A percentile compares a stretch with the other conserved stretches of the same genome.
These are phyloP conservation scores for Penicillium argentinense DNA, from an alignment of 495 filamentous ascomycete genomes.

Conservation along the genomic window DNA sequence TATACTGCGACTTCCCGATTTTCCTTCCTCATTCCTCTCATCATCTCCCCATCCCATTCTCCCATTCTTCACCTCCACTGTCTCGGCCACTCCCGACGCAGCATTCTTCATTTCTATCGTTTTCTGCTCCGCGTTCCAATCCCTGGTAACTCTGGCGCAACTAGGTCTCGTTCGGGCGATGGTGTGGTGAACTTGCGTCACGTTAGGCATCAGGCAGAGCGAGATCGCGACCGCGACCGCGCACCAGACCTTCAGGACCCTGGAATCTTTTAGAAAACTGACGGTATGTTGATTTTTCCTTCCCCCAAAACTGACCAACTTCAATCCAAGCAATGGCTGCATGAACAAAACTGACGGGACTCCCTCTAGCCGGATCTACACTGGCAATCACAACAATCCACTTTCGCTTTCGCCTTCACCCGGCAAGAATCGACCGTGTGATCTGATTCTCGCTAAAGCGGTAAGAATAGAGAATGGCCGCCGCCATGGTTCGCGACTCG, in stretches of 20 bases:
- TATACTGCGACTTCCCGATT: slow-evolving; percentile 5
- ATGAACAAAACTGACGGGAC: slow-evolving; percentile 2
- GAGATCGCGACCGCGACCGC: slow-evolving; percentile 13
- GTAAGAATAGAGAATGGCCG: slow-evolving; percentile 14
- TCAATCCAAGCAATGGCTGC: slow-evolving; percentile 8
- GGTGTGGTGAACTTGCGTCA: slow-evolving; percentile 19
- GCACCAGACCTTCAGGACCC: too few relatives aligned
- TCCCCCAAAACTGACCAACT: too few relatives aligned
- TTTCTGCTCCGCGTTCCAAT: slow-evolving; percentile 3
- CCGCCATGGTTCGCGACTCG: slow-evolving; percentile 16
- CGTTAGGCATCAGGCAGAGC: slow-evolving; percentile 23
- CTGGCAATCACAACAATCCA: slow-evolving; percentile 2
- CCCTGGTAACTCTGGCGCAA: slow-evolving; percentile 3
- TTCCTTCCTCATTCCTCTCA: slow-evolving; percentile 1
- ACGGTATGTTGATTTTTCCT: slow-evolving; percentile 7
- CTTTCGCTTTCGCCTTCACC: neutral
- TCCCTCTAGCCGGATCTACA: slow-evolving; percentile 8
- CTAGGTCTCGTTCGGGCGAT: slow-evolving; percentile 12
- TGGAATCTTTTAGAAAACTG: too few relatives aligned
- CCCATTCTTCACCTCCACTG: neutral
- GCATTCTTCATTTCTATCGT: slow-evolving; percentile 10
- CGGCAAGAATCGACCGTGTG: too few relatives aligned
- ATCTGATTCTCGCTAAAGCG: too few relatives aligned
- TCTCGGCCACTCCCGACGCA: neutral
- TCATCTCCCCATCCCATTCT: slow-evolving; percentile 12